Conservation (phyloP, 1,139 yeast genomes). For the Yamadazyma trypodendri region DNA sequence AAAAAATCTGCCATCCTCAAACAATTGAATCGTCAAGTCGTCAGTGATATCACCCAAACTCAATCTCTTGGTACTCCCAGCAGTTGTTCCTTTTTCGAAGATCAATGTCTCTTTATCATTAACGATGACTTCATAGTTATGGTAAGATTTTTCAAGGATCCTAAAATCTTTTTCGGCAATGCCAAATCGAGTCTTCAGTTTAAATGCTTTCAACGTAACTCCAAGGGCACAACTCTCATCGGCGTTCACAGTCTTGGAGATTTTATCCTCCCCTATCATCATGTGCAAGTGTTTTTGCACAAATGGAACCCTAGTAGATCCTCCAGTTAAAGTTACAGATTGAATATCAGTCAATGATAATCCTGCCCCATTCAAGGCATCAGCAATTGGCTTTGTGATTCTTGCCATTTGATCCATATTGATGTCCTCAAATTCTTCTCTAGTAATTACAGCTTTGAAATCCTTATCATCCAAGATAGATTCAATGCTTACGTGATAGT, state of each 20-base stretch:
- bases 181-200: conserved; percentile 45
- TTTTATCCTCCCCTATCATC: conserved; percentile 57
- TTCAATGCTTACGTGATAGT: conserved; percentile 72
- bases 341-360: conserved; percentile 40
- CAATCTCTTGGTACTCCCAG: conserved; percentile 27
- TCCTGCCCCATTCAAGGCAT: conserved; percentile 44
- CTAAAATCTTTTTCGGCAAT: conserved; percentile 56
- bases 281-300: conserved; percentile 61
- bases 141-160: conserved; percentile 56
- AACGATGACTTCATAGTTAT: conserved; percentile 38
- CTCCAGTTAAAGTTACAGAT: conserved; percentile 85
- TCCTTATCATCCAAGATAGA: conserved; percentile 69
- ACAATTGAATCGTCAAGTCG: conserved; percentile 42
- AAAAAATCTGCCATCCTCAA: conserved; percentile 54
- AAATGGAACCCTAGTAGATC: conserved; percentile 87
- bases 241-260: conserved; percentile 90
- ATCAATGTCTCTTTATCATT: conserved; percentile 34
- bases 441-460: conserved; percentile 60
- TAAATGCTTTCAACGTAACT: conserved; percentile 76
- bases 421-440: conserved; percentile 74
- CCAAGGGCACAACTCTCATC: conserved; percentile 96
- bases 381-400: conserved; percentile 53
- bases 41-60: conserved; percentile 33
- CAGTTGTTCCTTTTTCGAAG: conserved; percentile 42
- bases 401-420: conserved; percentile 44